phyloP scores from a whole-genome alignment of 2,329 filamentous ascomycete genomes.

The Fusarium humuli region DNA sequence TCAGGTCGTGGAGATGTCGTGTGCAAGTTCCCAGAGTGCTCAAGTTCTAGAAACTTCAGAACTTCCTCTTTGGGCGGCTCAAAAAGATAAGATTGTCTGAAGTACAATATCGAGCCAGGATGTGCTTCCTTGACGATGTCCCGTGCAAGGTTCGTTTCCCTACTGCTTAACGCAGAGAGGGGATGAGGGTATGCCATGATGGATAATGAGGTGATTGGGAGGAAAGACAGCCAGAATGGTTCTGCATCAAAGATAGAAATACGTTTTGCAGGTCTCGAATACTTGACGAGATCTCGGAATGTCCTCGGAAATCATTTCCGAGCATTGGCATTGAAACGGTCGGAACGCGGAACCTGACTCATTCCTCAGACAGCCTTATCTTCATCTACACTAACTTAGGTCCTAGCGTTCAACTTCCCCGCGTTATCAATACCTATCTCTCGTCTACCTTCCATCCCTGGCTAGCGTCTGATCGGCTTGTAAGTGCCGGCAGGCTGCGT shows the following conservation, averaged over 20 bases:
- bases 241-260: no score
- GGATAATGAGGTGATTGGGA: not conserved
- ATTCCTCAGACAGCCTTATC: not conserved
- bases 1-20: constrained; percentile 44
- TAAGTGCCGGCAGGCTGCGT: not conserved
- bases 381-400: not conserved
- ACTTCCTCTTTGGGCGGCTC: constrained; percentile 64
- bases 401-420: not conserved
- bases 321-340: not conserved
- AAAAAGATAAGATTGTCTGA: constrained; percentile 62
- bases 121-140: constrained; percentile 49
- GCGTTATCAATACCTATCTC: constrained; percentile 10
- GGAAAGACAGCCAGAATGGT: not conserved
- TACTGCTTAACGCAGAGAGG: constrained; percentile 46
- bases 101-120: constrained; percentile 52
- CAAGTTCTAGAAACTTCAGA: constrained; percentile 57
- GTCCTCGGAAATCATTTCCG: constrained; percentile 8
- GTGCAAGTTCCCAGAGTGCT: constrained; percentile 53
- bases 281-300: not conserved
- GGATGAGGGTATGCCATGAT: constrained; percentile 44
- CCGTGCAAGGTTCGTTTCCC: constrained; percentile 52
- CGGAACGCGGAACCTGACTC: constrained; percentile 20
- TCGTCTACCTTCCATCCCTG: not conserved
- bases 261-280: constrained; percentile 1
- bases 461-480: not conserved